These are phyloP conservation scores for Podaxis pistillaris DNA, from an alignment of 768 basidiomycete genomes.

Conservation along the genomic window DNA sequence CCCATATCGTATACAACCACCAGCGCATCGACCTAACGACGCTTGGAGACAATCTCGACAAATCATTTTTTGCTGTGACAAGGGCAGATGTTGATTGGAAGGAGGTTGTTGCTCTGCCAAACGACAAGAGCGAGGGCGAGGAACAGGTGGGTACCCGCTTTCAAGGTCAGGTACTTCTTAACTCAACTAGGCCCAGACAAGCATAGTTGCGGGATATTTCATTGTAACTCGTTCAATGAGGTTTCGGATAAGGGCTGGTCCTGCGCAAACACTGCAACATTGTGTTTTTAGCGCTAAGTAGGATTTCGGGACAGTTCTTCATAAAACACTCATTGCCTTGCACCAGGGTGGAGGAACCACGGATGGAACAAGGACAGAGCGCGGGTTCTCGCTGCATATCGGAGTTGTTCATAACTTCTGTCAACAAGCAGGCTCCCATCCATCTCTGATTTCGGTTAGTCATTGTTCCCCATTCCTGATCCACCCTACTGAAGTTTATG, in stretches of 20 bases:
- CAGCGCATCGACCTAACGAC: slow-evolving; percentile 21
- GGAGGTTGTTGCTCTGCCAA: slow-evolving; percentile 22
- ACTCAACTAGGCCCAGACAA: slow-evolving; percentile 21
- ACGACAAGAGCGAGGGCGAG: slow-evolving; percentile 13
- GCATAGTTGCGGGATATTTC: slow-evolving; percentile 38
- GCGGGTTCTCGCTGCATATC: slow-evolving; percentile 23
- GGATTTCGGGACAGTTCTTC: slow-evolving; percentile 17
- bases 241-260: slow-evolving; percentile 37
- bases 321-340: neutral
- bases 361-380: slow-evolving; percentile 19
- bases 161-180: neutral
- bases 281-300: slow-evolving; percentile 41
- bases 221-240: slow-evolving; percentile 37
- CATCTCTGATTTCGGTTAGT: slow-evolving; percentile 21
- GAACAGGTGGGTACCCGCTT: slow-evolving; percentile 9
- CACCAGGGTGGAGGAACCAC: slow-evolving; percentile 20
- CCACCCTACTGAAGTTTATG: neutral
- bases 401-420: slow-evolving; percentile 33
- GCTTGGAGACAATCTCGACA: slow-evolving; percentile 26
- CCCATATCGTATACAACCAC: slow-evolving; percentile 24
- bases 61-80: slow-evolving; percentile 19
- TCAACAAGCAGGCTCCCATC: slow-evolving; percentile 31
- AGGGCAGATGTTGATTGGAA: slow-evolving; percentile 33
- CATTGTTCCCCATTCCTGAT: neutral
- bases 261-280: slow-evolving; percentile 32